Conservation (phyloP, 768 basidiomycete species). For the Pleurotus citrinopileatus region DNA sequence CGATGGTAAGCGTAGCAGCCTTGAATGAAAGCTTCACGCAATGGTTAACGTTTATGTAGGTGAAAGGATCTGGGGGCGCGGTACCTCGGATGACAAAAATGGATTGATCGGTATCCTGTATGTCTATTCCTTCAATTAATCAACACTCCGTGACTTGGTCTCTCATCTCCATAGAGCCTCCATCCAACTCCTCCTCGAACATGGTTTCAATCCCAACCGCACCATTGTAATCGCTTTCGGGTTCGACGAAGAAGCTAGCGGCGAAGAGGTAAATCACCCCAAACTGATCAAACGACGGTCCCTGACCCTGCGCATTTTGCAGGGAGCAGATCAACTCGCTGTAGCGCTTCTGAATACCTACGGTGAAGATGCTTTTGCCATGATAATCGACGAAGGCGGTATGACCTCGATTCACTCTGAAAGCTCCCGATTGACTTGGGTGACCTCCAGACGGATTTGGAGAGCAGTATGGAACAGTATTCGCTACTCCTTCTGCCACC, state of each 20-base stretch:
- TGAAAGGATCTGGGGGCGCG: slow-evolving; percentile 68
- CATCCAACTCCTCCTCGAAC: slow-evolving; percentile 59
- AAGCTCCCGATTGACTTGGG: too few relatives aligned
- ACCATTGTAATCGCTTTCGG: slow-evolving; percentile 63
- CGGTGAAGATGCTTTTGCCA: slow-evolving; percentile 68
- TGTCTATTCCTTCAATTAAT: slow-evolving; percentile 12
- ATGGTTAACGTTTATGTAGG: background rate
- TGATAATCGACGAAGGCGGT: slow-evolving; percentile 90
- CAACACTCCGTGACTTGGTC: too few relatives aligned
- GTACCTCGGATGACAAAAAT: slow-evolving; percentile 72
- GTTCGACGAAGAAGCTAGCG: slow-evolving; percentile 74
- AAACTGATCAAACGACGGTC: background rate
- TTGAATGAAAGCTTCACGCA: background rate
- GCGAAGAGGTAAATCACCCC: slow-evolving; percentile 30
- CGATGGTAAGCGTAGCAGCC: slow-evolving; percentile 37
- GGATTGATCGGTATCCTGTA: slow-evolving; percentile 64
- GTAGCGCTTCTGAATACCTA: slow-evolving; percentile 53
- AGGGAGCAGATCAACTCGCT: slow-evolving; percentile 56
- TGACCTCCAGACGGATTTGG: slow-evolving; percentile 35
- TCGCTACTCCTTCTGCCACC: slow-evolving; percentile 62
- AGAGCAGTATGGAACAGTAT: slow-evolving; percentile 46
- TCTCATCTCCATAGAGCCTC: slow-evolving; percentile 33
- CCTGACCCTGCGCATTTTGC: background rate
- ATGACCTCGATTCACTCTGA: slow-evolving; percentile 15
- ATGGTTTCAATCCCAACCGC: slow-evolving; percentile 61